phyloP scores from a whole-genome alignment of 2,329 filamentous ascomycete genomes.

The Pyrenophora tritici-repentis region DNA sequence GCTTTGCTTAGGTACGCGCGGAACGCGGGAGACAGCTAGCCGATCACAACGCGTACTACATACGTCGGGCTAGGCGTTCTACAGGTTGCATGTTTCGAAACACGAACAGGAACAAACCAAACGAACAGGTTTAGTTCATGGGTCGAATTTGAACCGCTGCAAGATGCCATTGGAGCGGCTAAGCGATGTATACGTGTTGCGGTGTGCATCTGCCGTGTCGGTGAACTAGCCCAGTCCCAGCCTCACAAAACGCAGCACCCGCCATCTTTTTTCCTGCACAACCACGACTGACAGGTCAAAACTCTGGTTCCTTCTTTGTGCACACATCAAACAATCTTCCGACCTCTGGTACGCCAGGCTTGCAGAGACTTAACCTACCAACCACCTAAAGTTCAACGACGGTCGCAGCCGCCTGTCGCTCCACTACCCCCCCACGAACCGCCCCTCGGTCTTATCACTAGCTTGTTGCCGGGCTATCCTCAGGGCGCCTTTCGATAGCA shows the following conservation, averaged over 20 bases:
- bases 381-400: constrained; percentile 16
- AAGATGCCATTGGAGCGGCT: constrained; percentile 7
- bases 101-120: not conserved
- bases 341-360: constrained; percentile 6
- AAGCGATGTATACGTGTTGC: constrained; percentile 29
- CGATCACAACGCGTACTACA: not conserved
- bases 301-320: constrained; percentile 21
- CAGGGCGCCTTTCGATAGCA: constrained; percentile 2
- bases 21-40: not conserved
- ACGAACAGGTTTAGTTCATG: not conserved
- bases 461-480: constrained; percentile 20
- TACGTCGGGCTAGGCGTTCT: not conserved
- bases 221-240: constrained; percentile 21
- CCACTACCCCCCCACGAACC: constrained; percentile 11
- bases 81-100: constrained; percentile 2
- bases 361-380: constrained; percentile 15
- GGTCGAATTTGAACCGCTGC: not conserved
- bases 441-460: constrained; percentile 22
- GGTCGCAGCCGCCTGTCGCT: constrained; percentile 13
- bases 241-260: constrained; percentile 19
- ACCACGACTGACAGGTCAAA: constrained; percentile 20
- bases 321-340: constrained; percentile 9
- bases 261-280: constrained; percentile 27
- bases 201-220: constrained; percentile 28
- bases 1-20: too few relatives aligned